These are phyloP conservation scores for Chenopodium formosanum DNA, from an alignment of 148 eudicot genomes.

Conservation along the genomic window DNA sequence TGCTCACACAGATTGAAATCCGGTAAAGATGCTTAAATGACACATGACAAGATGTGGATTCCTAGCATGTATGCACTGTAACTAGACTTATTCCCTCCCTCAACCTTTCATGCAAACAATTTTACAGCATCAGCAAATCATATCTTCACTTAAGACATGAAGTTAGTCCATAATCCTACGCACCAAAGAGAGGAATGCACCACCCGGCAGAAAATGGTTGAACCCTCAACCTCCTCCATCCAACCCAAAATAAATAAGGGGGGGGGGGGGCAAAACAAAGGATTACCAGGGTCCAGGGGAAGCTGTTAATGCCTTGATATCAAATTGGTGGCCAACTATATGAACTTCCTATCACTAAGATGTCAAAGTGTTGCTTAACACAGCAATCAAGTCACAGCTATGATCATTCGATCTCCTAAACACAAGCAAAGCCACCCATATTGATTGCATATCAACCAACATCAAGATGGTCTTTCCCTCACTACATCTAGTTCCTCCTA, in stretches of 20 bases:
- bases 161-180: not conserved
- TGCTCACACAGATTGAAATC: not conserved
- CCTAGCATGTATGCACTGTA: not conserved
- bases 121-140: not conserved
- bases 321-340: not conserved
- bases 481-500: not conserved
- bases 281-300: not conserved
- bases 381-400: not conserved
- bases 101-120: not conserved
- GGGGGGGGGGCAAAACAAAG: not conserved
- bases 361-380: not conserved
- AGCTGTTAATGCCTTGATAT: not conserved
- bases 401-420: not conserved
- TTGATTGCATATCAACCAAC: not conserved
- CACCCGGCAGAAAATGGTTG: not conserved
- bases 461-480: not conserved
- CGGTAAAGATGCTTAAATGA: not conserved
- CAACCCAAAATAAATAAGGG: not conserved
- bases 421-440: not conserved
- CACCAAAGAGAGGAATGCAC: not conserved
- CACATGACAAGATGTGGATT: not conserved
- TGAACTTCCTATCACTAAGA: not conserved
- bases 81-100: not conserved
- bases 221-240: not conserved
- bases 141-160: not conserved